Evolutionary conservation across 192 early-diverging fungal genomes (phyloP).

Genomic region (Powellomyces hirtus): DNA sequence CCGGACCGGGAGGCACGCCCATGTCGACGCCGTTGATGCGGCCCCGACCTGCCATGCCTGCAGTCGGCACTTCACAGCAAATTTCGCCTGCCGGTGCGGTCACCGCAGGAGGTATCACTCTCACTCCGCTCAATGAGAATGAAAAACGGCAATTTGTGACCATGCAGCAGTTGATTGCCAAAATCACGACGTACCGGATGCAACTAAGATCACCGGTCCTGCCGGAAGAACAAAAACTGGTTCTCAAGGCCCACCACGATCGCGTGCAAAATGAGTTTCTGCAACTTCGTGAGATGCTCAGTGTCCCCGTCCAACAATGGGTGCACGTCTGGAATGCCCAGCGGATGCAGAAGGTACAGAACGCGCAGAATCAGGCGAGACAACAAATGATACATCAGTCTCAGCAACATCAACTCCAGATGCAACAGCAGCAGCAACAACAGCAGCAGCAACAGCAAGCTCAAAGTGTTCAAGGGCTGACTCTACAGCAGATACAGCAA

Average conservation of each 20-base stretch:
- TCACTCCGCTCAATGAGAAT: background rate
- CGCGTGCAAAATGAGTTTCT: background rate
- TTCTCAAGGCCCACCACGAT: too few relatives aligned
- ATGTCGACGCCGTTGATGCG: background rate
- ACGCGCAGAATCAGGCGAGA: background rate
- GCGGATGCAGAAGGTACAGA: background rate
- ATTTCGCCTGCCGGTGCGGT: background rate
- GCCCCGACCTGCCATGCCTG: background rate
- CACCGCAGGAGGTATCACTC: background rate
- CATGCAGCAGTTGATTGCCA: too few relatives aligned
- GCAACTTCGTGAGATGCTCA: background rate
- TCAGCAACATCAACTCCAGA: background rate
- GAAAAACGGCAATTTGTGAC: background rate
- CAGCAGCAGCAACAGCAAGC: background rate
- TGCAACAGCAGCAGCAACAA: constrained; percentile 1
- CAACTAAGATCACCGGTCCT: too few relatives aligned
- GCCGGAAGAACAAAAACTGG: too few relatives aligned
- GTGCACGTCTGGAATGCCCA: background rate
- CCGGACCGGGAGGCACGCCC: background rate
- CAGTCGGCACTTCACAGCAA: background rate
- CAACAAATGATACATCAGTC: background rate
- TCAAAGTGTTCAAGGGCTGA: background rate
- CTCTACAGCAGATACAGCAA: background rate
- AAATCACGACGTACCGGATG: too few relatives aligned
- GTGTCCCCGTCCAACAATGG: background rate